Base-by-base conservation (phyloP, 208 protist species). In the Trypanosomatidae sp. region DNA sequence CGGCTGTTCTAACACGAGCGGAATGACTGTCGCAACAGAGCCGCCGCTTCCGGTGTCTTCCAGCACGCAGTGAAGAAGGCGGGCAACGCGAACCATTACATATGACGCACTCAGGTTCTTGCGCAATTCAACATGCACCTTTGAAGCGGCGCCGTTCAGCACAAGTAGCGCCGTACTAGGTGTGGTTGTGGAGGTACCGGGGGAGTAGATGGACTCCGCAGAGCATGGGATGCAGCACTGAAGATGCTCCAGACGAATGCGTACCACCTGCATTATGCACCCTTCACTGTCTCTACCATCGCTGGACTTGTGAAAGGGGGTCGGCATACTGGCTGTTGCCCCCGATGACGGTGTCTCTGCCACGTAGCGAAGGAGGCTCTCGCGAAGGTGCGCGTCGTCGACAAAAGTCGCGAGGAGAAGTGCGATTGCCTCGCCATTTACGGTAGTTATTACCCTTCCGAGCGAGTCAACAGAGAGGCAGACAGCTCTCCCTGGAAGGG, bases 1-100 rank as follows among this genome's bases (percentile, higher is more conserved):
- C 25, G 76, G 76, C 39, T 80, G 76, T 9, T 80, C 65, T 12
- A 80, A 56, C 19, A 75, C 17, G 13, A 80, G 70, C 5, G 76
- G 76, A 2, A 70, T 50, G 3, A 15, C 25, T 22, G 19, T 28
- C 0, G 50, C 43, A n/a, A 55, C 49, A 22, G 36, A 17, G 6
- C 66, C 33, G 44, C 22, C 62, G 8, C 36, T 50, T 1, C 69
- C 8, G 46, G 4, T 12, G 5, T 80, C 70, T 6, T 47, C 43
- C 53, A 80, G 59, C 12, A 65, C 56, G 66, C 76, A 71, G 76
- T 58, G 62, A 39, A 69, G 22, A 36, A 80, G 76, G 8, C 30
- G 62, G 0, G 65, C 56, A 10, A 80, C 58, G 15, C 62, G 69
- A 47, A 80, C 39, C 66, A 49, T 50, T 1, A 62, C 69, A n/a